Base-by-base conservation (phyloP, 2,329 filamentous ascomycete species). In the Pseudogymnoascus sp. region DNA sequence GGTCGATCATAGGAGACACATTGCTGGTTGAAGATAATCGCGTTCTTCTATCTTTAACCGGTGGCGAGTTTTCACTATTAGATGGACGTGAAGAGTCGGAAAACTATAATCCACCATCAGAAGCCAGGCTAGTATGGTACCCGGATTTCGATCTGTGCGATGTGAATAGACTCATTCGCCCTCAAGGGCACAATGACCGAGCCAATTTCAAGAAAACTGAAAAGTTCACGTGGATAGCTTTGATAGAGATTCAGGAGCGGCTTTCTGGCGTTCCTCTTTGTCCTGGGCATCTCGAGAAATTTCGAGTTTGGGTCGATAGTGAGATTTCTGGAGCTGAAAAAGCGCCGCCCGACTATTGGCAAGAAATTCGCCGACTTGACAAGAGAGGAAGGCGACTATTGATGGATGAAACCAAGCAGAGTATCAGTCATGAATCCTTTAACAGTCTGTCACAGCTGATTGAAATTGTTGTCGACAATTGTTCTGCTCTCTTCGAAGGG, bases 111-210 rank as follows among this genome's bases (percentile, higher is more conserved):
- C 38, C 58, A 6, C 42, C 62, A 30, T 62, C 65, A n/a, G 65
- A 62, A 41, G 41, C 63, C 14, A 16, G 38, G n/a, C 5, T 67
- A 5, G 62, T 65, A 4, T 67, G 66, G 66, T 49, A 62, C 33
- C 64, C 64, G 5, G 64, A 68, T 58, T 45, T 64, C 12, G 64
- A 63, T 23, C 25, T 67, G 60, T 61, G 60, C 33, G 16, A 60
- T 61, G 6, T 33, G 52, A 39, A 9, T 58, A 22, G 42, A 60
- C 39, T 67, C 60, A 30, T 62, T 36, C 25, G 19, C 16, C 60
- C 60, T 8, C 60, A 39, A n/a, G 35, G 35, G 35, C 52, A 42
- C 58, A 36, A 55, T 63, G 41, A 61, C 52, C n/a, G n/a, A 23
- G 35, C 38, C 7, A 14, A 52, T 12, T 42, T 36, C n/a, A 28